A percentile compares a stretch with the other conserved stretches of the same genome.
Conservation (phyloP, 176 grass and related monocot species). For the Avena eriantha region DNA sequence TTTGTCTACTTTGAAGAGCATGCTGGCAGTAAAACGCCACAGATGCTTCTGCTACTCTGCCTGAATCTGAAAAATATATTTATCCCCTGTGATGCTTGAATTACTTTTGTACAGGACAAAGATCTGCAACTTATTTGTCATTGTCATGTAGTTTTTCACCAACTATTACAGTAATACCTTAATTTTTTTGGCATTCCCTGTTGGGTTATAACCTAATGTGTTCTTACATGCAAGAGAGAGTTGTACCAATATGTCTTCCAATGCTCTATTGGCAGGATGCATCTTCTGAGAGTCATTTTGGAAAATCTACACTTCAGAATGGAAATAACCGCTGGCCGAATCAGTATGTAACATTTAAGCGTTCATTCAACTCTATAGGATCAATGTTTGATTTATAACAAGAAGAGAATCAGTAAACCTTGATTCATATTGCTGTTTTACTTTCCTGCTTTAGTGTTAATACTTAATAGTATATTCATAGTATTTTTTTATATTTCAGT, state of each 20-base stretch:
- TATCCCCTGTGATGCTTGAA: conserved; percentile 1
- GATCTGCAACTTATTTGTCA: not conserved
- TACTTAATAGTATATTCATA: conserved; percentile 41
- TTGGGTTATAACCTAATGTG: conserved; percentile 7
- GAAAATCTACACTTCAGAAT: conserved; percentile 45
- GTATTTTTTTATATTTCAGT: conserved; percentile 55
- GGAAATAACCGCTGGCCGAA: conserved; percentile 53
- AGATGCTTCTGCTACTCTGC: not conserved
- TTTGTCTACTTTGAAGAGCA: conserved; percentile 4
- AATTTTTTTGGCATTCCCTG: not conserved
- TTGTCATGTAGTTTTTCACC: not conserved
- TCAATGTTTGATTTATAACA: conserved; percentile 19
- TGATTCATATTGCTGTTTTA: conserved; percentile 11
- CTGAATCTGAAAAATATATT: conserved; percentile 25
- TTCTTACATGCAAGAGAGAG: conserved; percentile 14
- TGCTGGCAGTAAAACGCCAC: not conserved
- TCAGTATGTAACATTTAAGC: conserved; percentile 23
- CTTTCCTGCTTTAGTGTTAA: conserved; percentile 8
- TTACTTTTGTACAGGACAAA: not conserved
- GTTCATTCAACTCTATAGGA: conserved; percentile 27
- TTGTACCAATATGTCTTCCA: not conserved
- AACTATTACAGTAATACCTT: conserved; percentile 6
- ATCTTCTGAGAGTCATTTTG: conserved; percentile 52
- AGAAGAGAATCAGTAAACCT: conserved; percentile 24
- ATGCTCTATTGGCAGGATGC: conserved; percentile 61